A percentile compares a stretch with the other conserved stretches of the same genome.
These are phyloP conservation scores for Penicillium mononematosum DNA, from an alignment of 495 filamentous ascomycete genomes.

Conservation along the genomic window DNA sequence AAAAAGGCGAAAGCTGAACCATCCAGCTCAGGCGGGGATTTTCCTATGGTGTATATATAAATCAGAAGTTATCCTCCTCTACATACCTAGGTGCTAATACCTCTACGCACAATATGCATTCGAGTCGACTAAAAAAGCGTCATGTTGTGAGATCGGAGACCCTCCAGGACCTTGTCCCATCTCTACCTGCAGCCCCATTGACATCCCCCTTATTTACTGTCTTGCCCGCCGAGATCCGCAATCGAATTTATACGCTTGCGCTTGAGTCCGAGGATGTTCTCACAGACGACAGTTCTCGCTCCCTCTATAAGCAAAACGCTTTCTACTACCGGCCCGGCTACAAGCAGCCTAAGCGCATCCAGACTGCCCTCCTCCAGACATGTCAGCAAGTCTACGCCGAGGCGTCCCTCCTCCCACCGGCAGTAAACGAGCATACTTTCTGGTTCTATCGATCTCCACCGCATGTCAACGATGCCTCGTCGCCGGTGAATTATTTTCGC, in stretches of 20 bases:
- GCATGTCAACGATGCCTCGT: slow-evolving; percentile 16
- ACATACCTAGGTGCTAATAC: background rate
- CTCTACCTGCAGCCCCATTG: slow-evolving; percentile 9
- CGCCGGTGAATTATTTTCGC: slow-evolving; percentile 11
- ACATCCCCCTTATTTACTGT: slow-evolving; percentile 13
- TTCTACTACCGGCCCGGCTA: slow-evolving; percentile 23
- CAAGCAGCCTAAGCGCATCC: slow-evolving; percentile 19
- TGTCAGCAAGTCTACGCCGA: slow-evolving; percentile 22
- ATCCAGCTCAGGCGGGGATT: background rate
- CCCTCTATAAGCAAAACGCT: slow-evolving; percentile 13
- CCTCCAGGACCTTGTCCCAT: slow-evolving; percentile 10
- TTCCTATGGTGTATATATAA: background rate
- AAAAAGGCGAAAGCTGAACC: background rate
- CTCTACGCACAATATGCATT: background rate
- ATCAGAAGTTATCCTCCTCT: background rate
- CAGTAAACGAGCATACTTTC: slow-evolving; percentile 22
- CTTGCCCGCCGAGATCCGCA: slow-evolving; percentile 17
- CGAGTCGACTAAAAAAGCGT: background rate
- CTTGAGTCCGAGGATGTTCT: slow-evolving; percentile 16
- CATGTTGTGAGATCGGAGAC: background rate
- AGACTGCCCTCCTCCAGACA: slow-evolving; percentile 21
- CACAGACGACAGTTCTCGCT: background rate
- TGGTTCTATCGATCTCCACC: slow-evolving; percentile 20
- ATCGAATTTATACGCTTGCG: slow-evolving; percentile 13
- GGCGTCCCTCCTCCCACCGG: slow-evolving; percentile 20